These are phyloP conservation scores for Pseudocercospora fuligena DNA, from an alignment of 2,329 filamentous ascomycete species.

Conservation along the genomic window DNA sequence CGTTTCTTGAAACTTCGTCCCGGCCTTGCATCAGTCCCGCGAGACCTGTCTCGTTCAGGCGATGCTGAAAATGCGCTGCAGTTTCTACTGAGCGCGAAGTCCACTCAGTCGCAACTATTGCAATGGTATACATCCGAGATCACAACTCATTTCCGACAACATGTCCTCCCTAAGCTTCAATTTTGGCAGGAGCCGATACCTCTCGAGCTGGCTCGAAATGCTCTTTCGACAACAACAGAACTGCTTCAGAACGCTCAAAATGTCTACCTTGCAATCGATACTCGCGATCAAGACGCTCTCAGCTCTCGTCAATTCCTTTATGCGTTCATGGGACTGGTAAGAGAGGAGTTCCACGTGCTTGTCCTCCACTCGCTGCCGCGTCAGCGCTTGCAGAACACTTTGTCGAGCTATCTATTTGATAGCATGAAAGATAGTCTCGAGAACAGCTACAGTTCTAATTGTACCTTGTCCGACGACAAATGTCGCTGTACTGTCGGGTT, in stretches of 20 bases:
- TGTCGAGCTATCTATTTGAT: conserved; percentile 33
- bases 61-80: conserved; percentile 28
- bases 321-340: conserved; percentile 16
- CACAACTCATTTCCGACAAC: conserved; percentile 47
- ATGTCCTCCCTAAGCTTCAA: conserved; percentile 32
- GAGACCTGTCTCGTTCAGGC: conserved; percentile 9
- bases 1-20: conserved; percentile 41
- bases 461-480: conserved; percentile 50
- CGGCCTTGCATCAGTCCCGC: conserved; percentile 2
- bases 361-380: conserved; percentile 37
- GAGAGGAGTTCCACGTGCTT: conserved; percentile 32
- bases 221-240: conserved; percentile 44
- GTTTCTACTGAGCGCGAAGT: conserved; percentile 17
- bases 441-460: conserved; percentile 22
- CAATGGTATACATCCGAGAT: conserved; percentile 55
- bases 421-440: conserved; percentile 31
- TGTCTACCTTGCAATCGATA: conserved; percentile 40
- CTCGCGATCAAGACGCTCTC: background rate
- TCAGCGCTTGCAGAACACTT: conserved; percentile 33
- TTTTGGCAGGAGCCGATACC: conserved; percentile 35
- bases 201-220: conserved; percentile 35
- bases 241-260: conserved; percentile 44
- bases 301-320: background rate
- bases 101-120: conserved; percentile 39
- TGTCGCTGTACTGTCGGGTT: conserved; percentile 35